A percentile compares a stretch with the other conserved stretches of the same genome.
Evolutionary conservation across 345 rosid species (phyloP).

Genomic region (Brassica rapa): DNA sequence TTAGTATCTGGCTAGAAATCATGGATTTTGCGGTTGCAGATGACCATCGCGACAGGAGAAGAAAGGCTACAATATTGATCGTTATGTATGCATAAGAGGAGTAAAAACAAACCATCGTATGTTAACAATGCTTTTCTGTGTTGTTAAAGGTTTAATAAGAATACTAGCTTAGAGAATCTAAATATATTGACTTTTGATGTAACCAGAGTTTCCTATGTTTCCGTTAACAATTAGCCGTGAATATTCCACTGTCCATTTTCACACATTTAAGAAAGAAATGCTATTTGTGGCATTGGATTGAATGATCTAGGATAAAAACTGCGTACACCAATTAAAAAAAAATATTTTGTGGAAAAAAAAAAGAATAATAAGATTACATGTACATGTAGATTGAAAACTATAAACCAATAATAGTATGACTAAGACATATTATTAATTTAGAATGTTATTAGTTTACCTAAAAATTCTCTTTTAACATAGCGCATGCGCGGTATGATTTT

Average conservation of each 20-base stretch:
- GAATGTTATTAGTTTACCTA: no score
- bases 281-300: constrained; percentile 16
- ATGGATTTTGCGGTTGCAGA: neutral
- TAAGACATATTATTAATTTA: no score
- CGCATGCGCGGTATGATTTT: no score
- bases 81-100: neutral
- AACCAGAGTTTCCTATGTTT: neutral
- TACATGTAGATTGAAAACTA: neutral
- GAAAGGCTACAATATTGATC: constrained; percentile 13
- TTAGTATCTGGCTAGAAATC: neutral
- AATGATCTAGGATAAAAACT: neutral
- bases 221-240: neutral
- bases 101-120: constrained; percentile 12
- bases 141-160: neutral
- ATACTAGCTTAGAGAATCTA: neutral
- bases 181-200: neutral
- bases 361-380: neutral
- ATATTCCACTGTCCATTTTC: neutral
- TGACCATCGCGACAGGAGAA: constrained; percentile 23
- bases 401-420: neutral
- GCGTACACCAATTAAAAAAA: neutral
- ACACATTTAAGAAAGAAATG: neutral
- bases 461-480: no score
- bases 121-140: neutral
- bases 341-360: neutral